Conservation (phyloP, 1,139 yeast species). For the Geotrichum macrosporum region DNA sequence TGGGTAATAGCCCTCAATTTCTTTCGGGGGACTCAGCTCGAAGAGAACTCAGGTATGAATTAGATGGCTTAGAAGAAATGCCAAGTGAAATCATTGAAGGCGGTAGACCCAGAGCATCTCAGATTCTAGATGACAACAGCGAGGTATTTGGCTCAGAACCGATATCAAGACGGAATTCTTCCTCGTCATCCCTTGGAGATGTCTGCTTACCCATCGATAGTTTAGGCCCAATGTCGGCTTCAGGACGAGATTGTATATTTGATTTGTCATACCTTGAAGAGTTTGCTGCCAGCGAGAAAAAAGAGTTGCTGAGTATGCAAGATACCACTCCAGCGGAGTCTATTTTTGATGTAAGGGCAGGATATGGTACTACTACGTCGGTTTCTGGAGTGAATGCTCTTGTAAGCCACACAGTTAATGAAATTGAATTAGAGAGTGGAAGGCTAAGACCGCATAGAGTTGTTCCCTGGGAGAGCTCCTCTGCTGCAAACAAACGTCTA, state of each 20-base stretch:
- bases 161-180: conserved; percentile 69
- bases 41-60: not conserved
- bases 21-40: not conserved
- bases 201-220: conserved; percentile 75
- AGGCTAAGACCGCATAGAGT: conserved; percentile 19
- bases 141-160: conserved; percentile 52
- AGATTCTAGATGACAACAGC: conserved; percentile 12
- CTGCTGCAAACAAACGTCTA: not conserved
- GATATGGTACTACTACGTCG: not conserved
- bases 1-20: conserved; percentile 6
- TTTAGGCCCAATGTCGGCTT: conserved; percentile 40
- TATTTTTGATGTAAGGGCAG: conserved; percentile 23
- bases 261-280: conserved; percentile 71
- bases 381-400: conserved; percentile 32
- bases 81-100: too few species aligned
- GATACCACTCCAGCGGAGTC: conserved; percentile 38
- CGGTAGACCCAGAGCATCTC: too few species aligned
- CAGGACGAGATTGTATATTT: conserved; percentile 51
- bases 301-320: conserved; percentile 44
- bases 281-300: conserved; percentile 63
- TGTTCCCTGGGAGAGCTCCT: conserved; percentile 12
- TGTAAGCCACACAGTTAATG: conserved; percentile 25
- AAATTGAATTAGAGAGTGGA: conserved; percentile 23
- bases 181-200: conserved; percentile 73
- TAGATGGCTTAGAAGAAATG: not conserved